Base-by-base conservation (phyloP, 371 early-diverging fungal genomes). In the Gilbertella persicaria region DNA sequence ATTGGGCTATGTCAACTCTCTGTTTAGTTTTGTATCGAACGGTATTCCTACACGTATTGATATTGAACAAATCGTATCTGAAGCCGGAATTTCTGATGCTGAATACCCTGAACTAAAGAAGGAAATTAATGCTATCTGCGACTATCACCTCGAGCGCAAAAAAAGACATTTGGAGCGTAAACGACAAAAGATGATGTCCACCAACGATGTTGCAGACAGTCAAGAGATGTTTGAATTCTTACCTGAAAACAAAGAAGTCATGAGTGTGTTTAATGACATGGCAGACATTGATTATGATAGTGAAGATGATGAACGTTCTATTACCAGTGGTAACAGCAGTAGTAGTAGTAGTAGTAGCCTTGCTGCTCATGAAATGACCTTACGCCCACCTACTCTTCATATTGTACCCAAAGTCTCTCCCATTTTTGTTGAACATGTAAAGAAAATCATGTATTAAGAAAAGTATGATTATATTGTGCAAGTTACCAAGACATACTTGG, bases 111-210 rank as follows among this genome's bases (percentile, higher is more conserved):
- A 29, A 12, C 50, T 78, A 10, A 60, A 60, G 20, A 25, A 56
- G 17, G 78, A 78, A 28, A 71, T 78, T 36, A 64, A 72, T 42
- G 50, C 47, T 1, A 17, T 78, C 3, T 67, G 69, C 44, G 53
- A 47, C 14, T 66, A 69, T 29, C 72, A 73, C 21, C 47, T 47
- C 0, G 55, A 48, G 10, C 62, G 71, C 24, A 74, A 78, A 49
- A 30, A 66, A 20, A 59, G 61, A 35, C 72, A 74, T 50, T 50
- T 72, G 43, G 58, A 68, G 20, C 65, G 69, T 3, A 72, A 68
- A 17, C 70, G 78, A 14, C 67, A 63, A 45, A 73, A 74, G 57
- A 25, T 72, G 19, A 61, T 65, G 36, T 37, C 47, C 3, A 54
- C 45, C 5, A 50, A 10, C 16, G 57, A 56, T 35, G 21, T 54